Base-by-base conservation (phyloP, 768 basidiomycete genomes). In the Suillus subluteus region DNA sequence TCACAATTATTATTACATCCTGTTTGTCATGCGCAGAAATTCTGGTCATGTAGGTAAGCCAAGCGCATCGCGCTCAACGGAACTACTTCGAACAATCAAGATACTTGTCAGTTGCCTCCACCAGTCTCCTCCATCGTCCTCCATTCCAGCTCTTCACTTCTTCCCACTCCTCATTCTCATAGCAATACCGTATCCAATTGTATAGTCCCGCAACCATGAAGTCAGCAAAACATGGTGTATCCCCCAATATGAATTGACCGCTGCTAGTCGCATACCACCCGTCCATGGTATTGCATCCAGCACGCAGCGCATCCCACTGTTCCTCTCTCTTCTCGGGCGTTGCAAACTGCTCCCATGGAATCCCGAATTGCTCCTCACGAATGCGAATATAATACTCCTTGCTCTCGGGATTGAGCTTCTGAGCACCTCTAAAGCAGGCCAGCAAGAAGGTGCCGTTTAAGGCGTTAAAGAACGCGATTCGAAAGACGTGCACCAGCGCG, bases 371-470 rank as follows among this genome's bases (percentile, higher is more conserved):
- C 4, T 62, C 66, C 30, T 76, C 74, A 21, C 82, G 73, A 1
- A 81, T 83, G 11, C 66, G 68, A 35, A 79, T 72, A 71, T 84
- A 88, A 68, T 81, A 82, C 9, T 65, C 75, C 66, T 73, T 67
- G 71, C 82, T 82, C 41, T 63, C 66, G 1, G 76, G 72, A 50
- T 73, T 76, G 37, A 85, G 71, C 43, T 73, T 69, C 16, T 70
- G 66, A 43, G 70, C 68, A 0, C 69, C 68, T 2, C 73, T 71
- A 13, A 79, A 44, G 43, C 73, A 63, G 69, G 75, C 73, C 23
- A 66, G 56, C 62, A 73, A 64, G 7, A 73, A 58, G 1, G 68
- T 55, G 15, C 67, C 64, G 3, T 67, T 58, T 16, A 15, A 5
- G 0, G 67, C 63, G 7, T 66, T 68, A 7, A 71, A 67, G 26